Conservation (phyloP, 1,284 basidiomycete genomes). For the Ganoderma boninense region DNA sequence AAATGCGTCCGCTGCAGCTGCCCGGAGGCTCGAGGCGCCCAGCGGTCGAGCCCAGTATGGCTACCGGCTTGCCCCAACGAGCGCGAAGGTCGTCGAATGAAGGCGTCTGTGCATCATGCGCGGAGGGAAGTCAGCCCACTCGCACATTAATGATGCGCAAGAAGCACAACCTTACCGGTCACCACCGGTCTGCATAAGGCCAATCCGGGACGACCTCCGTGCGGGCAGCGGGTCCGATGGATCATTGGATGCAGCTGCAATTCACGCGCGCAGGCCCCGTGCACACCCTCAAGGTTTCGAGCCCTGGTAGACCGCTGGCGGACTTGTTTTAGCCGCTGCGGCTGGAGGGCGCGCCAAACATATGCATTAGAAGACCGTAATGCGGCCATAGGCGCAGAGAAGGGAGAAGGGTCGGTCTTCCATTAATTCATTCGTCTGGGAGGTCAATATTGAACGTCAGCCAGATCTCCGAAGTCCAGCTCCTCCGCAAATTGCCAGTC, state of each 20-base stretch:
- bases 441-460: not conserved
- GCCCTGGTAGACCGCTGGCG: not conserved
- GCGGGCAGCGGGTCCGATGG: not conserved
- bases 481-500: not conserved
- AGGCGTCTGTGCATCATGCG: not conserved
- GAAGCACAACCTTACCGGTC: conserved; percentile 1
- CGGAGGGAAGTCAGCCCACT: not conserved
- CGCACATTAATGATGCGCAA: not conserved
- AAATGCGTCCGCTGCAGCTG: not conserved
- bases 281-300: not conserved
- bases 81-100: not conserved
- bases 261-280: not conserved
- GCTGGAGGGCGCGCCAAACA: not conserved
- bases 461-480: not conserved
- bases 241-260: not conserved
- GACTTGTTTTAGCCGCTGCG: not conserved
- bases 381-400: not conserved
- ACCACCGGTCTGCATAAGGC: not conserved
- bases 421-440: not conserved
- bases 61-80: not conserved
- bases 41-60: not conserved
- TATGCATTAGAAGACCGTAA: not conserved
- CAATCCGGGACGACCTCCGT: not conserved
- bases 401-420: not conserved
- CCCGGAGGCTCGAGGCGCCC: not conserved